phyloP scores from a whole-genome alignment of 176 grass and related monocot species.

The Cenchrus purpureus region DNA sequence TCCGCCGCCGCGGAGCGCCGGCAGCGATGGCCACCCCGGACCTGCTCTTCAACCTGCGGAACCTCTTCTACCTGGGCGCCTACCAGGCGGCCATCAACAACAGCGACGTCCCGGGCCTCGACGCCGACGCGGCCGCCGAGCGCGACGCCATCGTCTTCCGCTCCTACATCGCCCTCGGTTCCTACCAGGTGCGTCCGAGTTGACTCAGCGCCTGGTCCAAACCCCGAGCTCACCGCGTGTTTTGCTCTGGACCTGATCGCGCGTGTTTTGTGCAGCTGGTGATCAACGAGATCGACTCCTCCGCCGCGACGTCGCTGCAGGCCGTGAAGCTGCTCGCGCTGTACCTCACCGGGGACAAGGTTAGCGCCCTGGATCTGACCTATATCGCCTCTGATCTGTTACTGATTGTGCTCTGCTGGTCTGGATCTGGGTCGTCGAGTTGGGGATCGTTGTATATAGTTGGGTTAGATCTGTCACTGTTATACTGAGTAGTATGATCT shows the following conservation, averaged over 20 bases:
- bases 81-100: slow-evolving; percentile 98
- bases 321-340: slow-evolving; percentile 89
- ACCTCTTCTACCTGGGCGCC: slow-evolving; percentile 95
- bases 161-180: slow-evolving; percentile 93
- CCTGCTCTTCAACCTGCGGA: slow-evolving; percentile 89
- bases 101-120: slow-evolving; percentile 80
- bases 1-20: background rate
- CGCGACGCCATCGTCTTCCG: slow-evolving; percentile 89
- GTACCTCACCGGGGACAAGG: slow-evolving; percentile 82
- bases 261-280: slow-evolving; percentile 65
- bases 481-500: slow-evolving; percentile 12
- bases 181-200: slow-evolving; percentile 68
- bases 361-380: slow-evolving; percentile 53
- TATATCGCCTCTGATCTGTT: background rate
- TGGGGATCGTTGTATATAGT: background rate
- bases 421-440: slow-evolving; percentile 34
- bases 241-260: background rate
- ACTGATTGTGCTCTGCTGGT: background rate
- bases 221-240: background rate
- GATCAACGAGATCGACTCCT: slow-evolving; percentile 88
- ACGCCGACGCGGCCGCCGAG: slow-evolving; percentile 72
- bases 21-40: slow-evolving; percentile 66
- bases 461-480: slow-evolving; percentile 29
- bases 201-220: too few relatives aligned
- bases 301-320: slow-evolving; percentile 89